These are phyloP conservation scores for Sphagnum contortum DNA, from an alignment of 225 moss, liverwort and hornwort species.

Conservation along the genomic window DNA sequence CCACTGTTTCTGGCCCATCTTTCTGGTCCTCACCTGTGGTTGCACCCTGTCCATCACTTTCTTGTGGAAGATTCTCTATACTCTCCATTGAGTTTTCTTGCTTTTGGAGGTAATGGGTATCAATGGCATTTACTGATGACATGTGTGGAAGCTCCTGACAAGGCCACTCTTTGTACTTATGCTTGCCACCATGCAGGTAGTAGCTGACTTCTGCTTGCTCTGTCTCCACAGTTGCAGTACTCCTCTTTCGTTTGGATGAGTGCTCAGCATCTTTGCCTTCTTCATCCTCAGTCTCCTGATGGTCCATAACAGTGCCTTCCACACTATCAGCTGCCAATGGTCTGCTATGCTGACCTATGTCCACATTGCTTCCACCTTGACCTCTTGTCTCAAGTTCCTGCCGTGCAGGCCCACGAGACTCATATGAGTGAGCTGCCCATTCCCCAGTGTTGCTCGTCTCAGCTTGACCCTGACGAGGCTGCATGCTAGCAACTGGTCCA, in stretches of 20 bases:
- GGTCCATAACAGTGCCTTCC: slow-evolving; percentile 43
- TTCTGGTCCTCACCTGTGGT: slow-evolving; percentile 45
- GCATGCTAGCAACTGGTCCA: slow-evolving; percentile 58
- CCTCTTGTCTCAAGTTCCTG: slow-evolving; percentile 20
- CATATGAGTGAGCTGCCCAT: slow-evolving; percentile 42
- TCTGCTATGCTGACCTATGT: slow-evolving; percentile 19
- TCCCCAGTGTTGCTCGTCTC: slow-evolving; percentile 44
- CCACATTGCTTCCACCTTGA: slow-evolving; percentile 41
- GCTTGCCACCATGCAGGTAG: slow-evolving; percentile 24
- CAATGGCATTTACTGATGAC: slow-evolving; percentile 88
- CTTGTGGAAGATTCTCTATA: slow-evolving; percentile 69
- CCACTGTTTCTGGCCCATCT: slow-evolving; percentile 41
- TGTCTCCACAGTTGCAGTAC: slow-evolving; percentile 16
- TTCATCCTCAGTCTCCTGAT: slow-evolving; percentile 23
- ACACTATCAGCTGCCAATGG: slow-evolving; percentile 39
- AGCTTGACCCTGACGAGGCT: slow-evolving; percentile 30
- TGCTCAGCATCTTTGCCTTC: slow-evolving; percentile 24
- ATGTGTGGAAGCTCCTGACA: slow-evolving; percentile 53
- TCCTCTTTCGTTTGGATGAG: slow-evolving; percentile 28
- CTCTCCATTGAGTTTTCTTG: slow-evolving; percentile 95
- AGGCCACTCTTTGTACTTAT: slow-evolving; percentile 27
- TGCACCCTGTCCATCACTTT: slow-evolving; percentile 50
- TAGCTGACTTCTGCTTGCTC: slow-evolving; percentile 27
- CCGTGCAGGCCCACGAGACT: slow-evolving; percentile 41
- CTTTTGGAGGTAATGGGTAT: slow-evolving; percentile 57